Percentiles rank a stretch among this genome's conserved stretches.
Evolutionary conservation across 148 eudicot genomes (phyloP).

Genomic region (Rhododendron molle): DNA sequence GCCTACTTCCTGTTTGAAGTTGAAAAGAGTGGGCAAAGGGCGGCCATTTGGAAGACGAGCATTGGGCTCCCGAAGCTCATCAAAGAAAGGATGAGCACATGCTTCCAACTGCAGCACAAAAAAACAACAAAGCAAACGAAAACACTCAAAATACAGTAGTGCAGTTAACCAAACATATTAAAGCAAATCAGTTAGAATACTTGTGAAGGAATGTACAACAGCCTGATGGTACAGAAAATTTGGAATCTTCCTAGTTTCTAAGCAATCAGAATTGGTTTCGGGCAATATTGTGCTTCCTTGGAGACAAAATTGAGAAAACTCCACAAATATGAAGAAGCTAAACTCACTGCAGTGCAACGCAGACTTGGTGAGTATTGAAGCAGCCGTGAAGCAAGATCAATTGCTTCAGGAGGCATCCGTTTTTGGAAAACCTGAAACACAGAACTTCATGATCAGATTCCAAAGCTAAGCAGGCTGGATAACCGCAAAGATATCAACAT

Average conservation of each 20-base stretch:
- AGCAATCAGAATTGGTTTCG: neutral
- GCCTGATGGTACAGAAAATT: neutral
- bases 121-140: neutral
- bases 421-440: slow-evolving; percentile 67
- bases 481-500: neutral
- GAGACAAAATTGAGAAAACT: neutral
- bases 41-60: slow-evolving; percentile 90
- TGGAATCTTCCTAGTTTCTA: neutral
- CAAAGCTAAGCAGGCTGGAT: neutral
- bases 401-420: slow-evolving; percentile 88
- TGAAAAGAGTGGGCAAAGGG: slow-evolving; percentile 81
- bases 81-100: slow-evolving; percentile 89
- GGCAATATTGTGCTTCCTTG: neutral
- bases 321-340: neutral
- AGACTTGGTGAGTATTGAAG: slow-evolving; percentile 72
- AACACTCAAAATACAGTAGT: neutral
- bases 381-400: slow-evolving; percentile 82
- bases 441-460: neutral
- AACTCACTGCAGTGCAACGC: slow-evolving; percentile 43
- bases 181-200: neutral
- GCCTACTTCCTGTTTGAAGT: slow-evolving; percentile 87
- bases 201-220: neutral
- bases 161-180: neutral
- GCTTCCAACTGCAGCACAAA: slow-evolving; percentile 74
- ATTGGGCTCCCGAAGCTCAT: slow-evolving; percentile 90